phyloP scores from a whole-genome alignment of 2,329 filamentous ascomycete genomes.

The Sporothrix inflata region DNA sequence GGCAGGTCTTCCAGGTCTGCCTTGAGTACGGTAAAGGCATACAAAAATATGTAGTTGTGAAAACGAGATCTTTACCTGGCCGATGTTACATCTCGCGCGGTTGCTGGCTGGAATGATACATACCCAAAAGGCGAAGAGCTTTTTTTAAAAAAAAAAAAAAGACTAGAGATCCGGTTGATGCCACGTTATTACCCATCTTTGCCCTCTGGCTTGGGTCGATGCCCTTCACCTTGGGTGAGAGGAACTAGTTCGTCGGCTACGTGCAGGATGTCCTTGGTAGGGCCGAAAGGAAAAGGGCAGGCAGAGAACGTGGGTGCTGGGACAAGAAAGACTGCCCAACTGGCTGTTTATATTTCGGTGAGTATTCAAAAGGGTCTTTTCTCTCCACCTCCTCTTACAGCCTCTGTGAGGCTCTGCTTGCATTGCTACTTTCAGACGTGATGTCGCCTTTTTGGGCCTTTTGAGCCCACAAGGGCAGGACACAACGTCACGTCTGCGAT shows the following conservation, averaged over 20 bases:
- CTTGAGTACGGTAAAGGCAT: not conserved
- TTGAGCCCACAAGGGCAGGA: not conserved
- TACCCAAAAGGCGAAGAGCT: not conserved
- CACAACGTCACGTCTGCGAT: slow-evolving; percentile 23
- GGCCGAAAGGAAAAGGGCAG: slow-evolving; percentile 10
- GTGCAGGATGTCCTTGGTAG: not conserved
- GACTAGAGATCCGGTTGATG: not conserved
- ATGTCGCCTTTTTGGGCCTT: not conserved
- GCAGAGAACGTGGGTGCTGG: not conserved
- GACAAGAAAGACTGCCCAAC: not conserved
- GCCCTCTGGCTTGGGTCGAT: not conserved
- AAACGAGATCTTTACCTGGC: not conserved
- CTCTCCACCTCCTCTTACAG: no score
- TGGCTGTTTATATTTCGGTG: not conserved
- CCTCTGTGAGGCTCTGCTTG: not conserved
- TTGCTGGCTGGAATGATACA: not conserved
- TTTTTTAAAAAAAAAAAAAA: not conserved
- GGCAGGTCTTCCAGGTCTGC: not conserved
- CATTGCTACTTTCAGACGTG: not conserved
- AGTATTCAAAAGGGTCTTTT: not conserved
- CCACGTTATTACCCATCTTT: slow-evolving; percentile 20
- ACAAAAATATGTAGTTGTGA: not conserved
- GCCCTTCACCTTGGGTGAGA: not conserved
- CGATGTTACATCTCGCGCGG: not conserved
- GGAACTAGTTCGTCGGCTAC: slow-evolving; percentile 5